These are phyloP conservation scores for Sugiyamaella neomexicana DNA, from an alignment of 1,139 yeast species.

Conservation along the genomic window DNA sequence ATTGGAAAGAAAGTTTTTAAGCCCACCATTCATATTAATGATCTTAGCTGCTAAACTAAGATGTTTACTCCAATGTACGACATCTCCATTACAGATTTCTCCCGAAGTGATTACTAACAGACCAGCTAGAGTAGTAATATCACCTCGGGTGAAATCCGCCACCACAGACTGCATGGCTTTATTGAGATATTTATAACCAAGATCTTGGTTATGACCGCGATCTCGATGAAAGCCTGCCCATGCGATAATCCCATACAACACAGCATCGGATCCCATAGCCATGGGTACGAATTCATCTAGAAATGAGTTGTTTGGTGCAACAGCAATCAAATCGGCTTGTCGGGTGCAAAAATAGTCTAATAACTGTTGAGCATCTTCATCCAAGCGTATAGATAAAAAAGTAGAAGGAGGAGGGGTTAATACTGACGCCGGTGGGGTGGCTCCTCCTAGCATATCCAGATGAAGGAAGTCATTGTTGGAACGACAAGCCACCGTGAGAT, in stretches of 20 bases:
- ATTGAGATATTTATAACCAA: slow-evolving; percentile 39
- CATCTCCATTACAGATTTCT: slow-evolving; percentile 36
- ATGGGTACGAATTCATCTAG: slow-evolving; percentile 74
- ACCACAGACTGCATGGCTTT: slow-evolving; percentile 34
- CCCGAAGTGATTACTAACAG: slow-evolving; percentile 53
- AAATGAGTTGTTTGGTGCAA: slow-evolving; percentile 69
- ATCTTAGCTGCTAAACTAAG: slow-evolving; percentile 33
- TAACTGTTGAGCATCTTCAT: slow-evolving; percentile 49
- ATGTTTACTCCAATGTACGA: slow-evolving; percentile 36
- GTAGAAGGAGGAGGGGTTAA: slow-evolving; percentile 20
- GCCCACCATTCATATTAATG: slow-evolving; percentile 33
- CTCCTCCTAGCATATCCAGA: slow-evolving; percentile 7
- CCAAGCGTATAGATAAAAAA: slow-evolving; percentile 37
- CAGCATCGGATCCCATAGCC: slow-evolving; percentile 69
- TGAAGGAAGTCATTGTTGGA: slow-evolving; percentile 5
- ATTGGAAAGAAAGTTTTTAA: slow-evolving; percentile 48
- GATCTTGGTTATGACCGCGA: slow-evolving; percentile 40
- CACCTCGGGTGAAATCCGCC: slow-evolving; percentile 30
- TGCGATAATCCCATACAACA: slow-evolving; percentile 66
- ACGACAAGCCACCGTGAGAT: background rate
- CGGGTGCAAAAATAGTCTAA: slow-evolving; percentile 67
- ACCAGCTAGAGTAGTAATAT: slow-evolving; percentile 56
- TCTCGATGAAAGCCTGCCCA: slow-evolving; percentile 76
- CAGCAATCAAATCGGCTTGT: slow-evolving; percentile 58
- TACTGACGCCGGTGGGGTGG: slow-evolving; percentile 12